Base-by-base conservation (phyloP, 345 rosid species). In the Excoecaria cochinchinensis region DNA sequence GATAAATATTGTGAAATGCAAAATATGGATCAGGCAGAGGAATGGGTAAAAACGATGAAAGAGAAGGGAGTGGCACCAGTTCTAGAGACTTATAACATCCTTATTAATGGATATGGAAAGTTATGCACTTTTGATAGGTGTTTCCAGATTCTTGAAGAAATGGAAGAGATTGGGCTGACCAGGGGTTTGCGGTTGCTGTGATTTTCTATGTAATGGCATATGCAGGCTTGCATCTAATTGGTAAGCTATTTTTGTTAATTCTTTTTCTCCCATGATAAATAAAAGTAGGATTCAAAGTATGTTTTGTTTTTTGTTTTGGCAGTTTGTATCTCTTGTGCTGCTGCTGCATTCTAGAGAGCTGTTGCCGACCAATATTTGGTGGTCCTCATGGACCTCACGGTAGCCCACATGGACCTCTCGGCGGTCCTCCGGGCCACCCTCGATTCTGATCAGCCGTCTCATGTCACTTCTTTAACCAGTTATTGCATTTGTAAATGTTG, bases 81-180 rank as follows among this genome's bases (percentile, higher is more conserved):
- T 60, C 77, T 89, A 22, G 89, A 84, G 84, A 91, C 97, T 2
- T 86, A 80, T 71, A 92, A 90, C 76, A 90, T 78, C 67, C 72
- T 91, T 51, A 87, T 94, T 48, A 76, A 88, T 71, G 98, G 98
- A 4, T 92, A 90, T 60, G 97, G 95, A 68, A 83, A 76, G 73
- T 78, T 86, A 74, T 40, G 87, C 79, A 67, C 55, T 70, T 90
- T 88, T 39, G 90, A 88, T 39, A 87, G 80, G 83, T 95, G 95
- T 77, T 89, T 92, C 55, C 84, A 84, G 71, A 57, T 90, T 80
- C 88, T 91, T 42, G 94, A 90, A 84, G 91, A 88, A 75, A 92
- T 95, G 97, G 99, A 90, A 81, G 77, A 79, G 31, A 65, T 76
- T 10, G 87, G 85, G 87, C 14, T 78, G 83, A 2, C 82, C 79